Evolutionary conservation across 2,329 filamentous ascomycete species (phyloP), one percentile per base, ranked within the genome.

Genomic region (Ceratocystis lukuohia): DNA sequence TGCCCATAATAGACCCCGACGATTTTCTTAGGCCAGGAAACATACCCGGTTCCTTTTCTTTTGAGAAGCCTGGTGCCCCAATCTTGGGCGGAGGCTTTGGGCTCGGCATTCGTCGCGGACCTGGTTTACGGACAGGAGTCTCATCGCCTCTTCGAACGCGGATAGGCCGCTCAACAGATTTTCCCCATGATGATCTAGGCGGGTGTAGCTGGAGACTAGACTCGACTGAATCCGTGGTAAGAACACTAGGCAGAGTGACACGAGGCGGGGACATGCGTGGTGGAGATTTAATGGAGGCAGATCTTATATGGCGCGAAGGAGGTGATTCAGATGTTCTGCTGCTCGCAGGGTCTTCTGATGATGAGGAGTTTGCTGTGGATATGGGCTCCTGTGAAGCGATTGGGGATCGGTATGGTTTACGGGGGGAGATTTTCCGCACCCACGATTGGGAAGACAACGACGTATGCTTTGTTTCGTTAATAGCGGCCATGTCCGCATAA

Each of bases 111-210:
- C 59, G 59, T 17, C 48, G 48, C 10, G 56, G 22, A 5, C 17
- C 41, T 12, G 64, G 45, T 15, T 46, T 53, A 22, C 64, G 57
- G 45, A 44, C 48, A 17, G 66, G 64, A 44, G 61, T 62, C n/a
- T 68, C 66, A 17, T 68, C 61, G 59, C 66, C 66, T 57, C 66
- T 62, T 8, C 66, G 64, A 22, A 66, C 50, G 8, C 61, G 59
- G 37, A 68, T 61, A 10, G 66, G 66, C 12, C 66, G 46, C 50
- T 67, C 64, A 15, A 66, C 50, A 7, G 66, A 64, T 2, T 33
- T 62, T 15, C 66, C 64, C 64, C 64, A 64, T n/a, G 48, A 45
- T 17, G 33, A 22, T 44, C 64, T 64, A 28, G 44, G 56, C 41
- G 46, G 33, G 2, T 50, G 57, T 33, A 50, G 33, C 61, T 62